Evolutionary conservation across 345 rosid genomes (phyloP).

Genomic region (Eucalyptus camaldulensis): DNA sequence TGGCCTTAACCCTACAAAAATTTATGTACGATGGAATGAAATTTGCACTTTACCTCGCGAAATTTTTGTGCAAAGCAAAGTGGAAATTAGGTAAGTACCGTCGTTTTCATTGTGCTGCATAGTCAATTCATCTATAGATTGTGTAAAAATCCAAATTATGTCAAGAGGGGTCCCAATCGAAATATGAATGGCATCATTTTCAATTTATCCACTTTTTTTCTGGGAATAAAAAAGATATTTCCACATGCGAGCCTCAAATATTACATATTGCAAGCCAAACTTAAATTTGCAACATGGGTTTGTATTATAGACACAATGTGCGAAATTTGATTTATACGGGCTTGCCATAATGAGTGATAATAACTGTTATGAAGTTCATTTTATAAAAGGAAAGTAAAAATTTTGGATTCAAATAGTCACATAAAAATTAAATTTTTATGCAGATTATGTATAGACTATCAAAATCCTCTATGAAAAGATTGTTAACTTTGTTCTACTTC

Average conservation of each 20-base stretch:
- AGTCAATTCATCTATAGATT: not conserved
- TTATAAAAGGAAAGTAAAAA: not conserved
- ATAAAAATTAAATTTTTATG: not conserved
- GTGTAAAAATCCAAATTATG: not conserved
- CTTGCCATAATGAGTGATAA: not conserved
- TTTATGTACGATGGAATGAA: not conserved
- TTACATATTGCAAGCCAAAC: not conserved
- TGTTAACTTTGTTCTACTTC: not conserved
- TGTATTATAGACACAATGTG: not conserved
- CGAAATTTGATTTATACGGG: not conserved
- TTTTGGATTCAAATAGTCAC: not conserved
- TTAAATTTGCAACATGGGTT: not conserved
- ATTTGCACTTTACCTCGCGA: not conserved
- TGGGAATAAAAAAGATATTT: too few species aligned
- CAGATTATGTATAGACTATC: not conserved
- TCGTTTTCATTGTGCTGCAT: not conserved
- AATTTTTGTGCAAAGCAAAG: not conserved
- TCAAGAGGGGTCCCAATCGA: not conserved
- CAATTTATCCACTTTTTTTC: not conserved
- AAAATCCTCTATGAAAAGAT: not conserved
- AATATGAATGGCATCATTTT: not conserved
- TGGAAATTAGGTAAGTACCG: not conserved
- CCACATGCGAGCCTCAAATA: not conserved
- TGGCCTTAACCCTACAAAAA: slow-evolving; percentile 17
- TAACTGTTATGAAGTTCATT: not conserved